Conservation (phyloP, 2,329 filamentous ascomycete genomes). For the Aspergillus brasiliensis region DNA sequence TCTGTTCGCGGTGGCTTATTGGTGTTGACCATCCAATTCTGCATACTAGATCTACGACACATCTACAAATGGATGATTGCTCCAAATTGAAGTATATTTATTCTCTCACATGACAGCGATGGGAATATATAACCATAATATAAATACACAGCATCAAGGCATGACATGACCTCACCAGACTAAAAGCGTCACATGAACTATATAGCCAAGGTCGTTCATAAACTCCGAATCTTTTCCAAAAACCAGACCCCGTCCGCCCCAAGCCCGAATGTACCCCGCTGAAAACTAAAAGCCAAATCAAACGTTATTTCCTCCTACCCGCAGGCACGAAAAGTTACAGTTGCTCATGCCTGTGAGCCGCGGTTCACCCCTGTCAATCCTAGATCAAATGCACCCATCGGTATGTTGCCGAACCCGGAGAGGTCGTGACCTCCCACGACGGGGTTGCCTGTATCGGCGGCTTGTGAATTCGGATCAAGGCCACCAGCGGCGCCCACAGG, state of each 20-base stretch:
- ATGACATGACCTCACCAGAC: neutral
- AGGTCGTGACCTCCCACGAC: slow-evolving; percentile 19
- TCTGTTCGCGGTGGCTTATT: neutral
- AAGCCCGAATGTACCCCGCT: neutral
- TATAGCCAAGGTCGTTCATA: neutral
- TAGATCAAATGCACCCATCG: slow-evolving; percentile 32
- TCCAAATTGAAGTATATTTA: neutral
- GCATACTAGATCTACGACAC: too few relatives aligned
- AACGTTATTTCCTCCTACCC: neutral
- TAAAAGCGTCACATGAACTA: neutral
- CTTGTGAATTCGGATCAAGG: slow-evolving; percentile 17
- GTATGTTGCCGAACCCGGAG: slow-evolving; percentile 27
- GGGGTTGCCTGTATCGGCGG: slow-evolving; percentile 14
- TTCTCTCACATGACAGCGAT: neutral
- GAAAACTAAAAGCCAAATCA: neutral
- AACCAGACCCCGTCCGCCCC: neutral
- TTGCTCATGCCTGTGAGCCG: slow-evolving; percentile 15
- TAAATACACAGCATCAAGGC: neutral
- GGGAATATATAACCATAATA: neutral
- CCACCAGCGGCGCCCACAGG: slow-evolving; percentile 47
- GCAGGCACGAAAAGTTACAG: too few relatives aligned
- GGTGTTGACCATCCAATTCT: too few relatives aligned
- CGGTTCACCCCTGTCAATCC: slow-evolving; percentile 26
- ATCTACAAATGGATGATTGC: too few relatives aligned
- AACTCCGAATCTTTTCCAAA: slow-evolving; percentile 1